Conservation (phyloP, 257 asterid genomes). For the Jacaranda copaia region DNA sequence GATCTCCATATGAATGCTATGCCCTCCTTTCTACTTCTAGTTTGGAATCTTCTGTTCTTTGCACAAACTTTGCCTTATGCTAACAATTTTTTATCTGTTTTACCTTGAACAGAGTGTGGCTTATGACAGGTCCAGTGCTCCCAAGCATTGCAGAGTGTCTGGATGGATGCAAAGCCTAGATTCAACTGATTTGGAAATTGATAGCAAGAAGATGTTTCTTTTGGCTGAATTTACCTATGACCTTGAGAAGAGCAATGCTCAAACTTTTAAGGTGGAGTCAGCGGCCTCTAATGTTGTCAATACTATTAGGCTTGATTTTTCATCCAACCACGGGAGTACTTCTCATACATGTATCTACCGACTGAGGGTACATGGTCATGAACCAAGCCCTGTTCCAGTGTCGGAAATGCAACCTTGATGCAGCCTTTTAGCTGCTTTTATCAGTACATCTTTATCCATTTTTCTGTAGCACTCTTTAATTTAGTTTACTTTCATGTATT, state of each 20-base stretch:
- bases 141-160: constrained; percentile 80
- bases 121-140: constrained; percentile 94
- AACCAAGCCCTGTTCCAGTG: constrained; percentile 50
- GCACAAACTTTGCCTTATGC: not conserved
- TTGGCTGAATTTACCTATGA: constrained; percentile 78
- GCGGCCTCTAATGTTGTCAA: constrained; percentile 56
- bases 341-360: constrained; percentile 90
- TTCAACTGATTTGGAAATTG: constrained; percentile 37
- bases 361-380: constrained; percentile 84
- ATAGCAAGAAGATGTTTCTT: constrained; percentile 48
- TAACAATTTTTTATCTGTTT: constrained; percentile 31
- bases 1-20: not conserved
- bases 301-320: constrained; percentile 73
- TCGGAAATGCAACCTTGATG: constrained; percentile 53
- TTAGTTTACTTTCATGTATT: constrained; percentile 16
- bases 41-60: not conserved
- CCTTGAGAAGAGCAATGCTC: constrained; percentile 76
- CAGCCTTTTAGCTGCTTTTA: constrained; percentile 1
- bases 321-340: constrained; percentile 82
- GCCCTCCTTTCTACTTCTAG: not conserved
- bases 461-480: not conserved
- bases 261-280: constrained; percentile 72
- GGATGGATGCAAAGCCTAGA: constrained; percentile 74
- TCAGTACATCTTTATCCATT: not conserved
- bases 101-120: constrained; percentile 77